A percentile compares a stretch with the other conserved stretches of the same genome.
These are phyloP conservation scores for Russula vinacea DNA, from an alignment of 768 basidiomycete genomes.

Conservation along the genomic window DNA sequence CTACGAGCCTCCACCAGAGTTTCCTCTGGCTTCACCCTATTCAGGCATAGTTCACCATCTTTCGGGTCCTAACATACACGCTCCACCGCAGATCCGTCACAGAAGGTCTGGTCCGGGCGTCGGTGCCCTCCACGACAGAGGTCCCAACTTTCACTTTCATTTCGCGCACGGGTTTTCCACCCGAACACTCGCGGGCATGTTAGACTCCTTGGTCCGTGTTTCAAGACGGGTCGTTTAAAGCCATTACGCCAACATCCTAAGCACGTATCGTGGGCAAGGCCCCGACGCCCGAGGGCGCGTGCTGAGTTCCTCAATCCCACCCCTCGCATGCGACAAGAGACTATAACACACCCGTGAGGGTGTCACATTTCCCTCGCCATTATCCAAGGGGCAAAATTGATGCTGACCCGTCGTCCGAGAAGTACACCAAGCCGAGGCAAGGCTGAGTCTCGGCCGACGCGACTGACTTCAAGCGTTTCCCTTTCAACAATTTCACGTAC, in stretches of 20 bases:
- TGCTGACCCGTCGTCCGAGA: conserved; percentile 60
- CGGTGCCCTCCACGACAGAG: conserved; percentile 64
- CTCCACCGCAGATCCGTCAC: conserved; percentile 76
- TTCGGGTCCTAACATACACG: conserved; percentile 85
- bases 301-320: conserved; percentile 63
- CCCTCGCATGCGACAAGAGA: conserved; percentile 50
- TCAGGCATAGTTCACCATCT: conserved; percentile 89
- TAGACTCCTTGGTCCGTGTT: conserved; percentile 87
- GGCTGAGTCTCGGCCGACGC: conserved; percentile 53
- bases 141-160: conserved; percentile 71
- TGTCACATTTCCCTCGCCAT: conserved; percentile 60
- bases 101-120: conserved; percentile 72
- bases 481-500: conserved; percentile 80
- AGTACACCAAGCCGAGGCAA: conserved; percentile 52
- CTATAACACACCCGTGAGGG: conserved; percentile 63
- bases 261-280: conserved; percentile 50
- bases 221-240: conserved; percentile 80
- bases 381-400: conserved; percentile 61
- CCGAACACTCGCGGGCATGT: conserved; percentile 79
- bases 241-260: conserved; percentile 77
- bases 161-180: conserved; percentile 65
- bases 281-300: conserved; percentile 51
- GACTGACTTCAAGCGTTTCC: conserved; percentile 75
- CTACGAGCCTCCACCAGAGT: conserved; percentile 95
- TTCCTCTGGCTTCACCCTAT: conserved; percentile 93